Evolutionary conservation across 768 basidiomycete genomes (phyloP).

Genomic region (Leccinum obscurum): DNA sequence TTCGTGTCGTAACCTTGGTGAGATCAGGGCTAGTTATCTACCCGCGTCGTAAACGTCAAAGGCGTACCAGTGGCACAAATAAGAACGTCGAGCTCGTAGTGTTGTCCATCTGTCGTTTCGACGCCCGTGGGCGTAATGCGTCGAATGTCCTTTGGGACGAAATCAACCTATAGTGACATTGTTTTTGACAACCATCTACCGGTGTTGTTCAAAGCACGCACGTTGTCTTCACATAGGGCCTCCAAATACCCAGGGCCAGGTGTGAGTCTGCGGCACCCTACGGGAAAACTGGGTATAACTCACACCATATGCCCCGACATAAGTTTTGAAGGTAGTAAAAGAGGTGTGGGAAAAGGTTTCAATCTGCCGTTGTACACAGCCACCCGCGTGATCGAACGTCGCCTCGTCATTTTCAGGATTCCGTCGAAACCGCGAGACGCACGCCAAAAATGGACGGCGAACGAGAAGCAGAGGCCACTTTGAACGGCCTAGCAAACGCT

Average conservation of each 20-base stretch:
- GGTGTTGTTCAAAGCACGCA: not conserved
- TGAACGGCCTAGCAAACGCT: not conserved
- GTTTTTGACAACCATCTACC: not conserved
- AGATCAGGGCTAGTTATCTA: not conserved
- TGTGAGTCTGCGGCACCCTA: conserved; percentile 62
- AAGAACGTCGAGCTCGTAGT: conserved; percentile 57
- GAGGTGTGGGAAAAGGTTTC: conserved; percentile 9
- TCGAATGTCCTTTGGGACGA: conserved; percentile 49
- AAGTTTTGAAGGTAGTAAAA: not conserved
- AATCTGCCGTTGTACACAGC: conserved; percentile 16
- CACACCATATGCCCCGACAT: conserved; percentile 36
- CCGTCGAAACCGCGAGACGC: conserved; percentile 16
- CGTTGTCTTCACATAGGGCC: conserved; percentile 62
- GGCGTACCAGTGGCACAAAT: conserved; percentile 57
- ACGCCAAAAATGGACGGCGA: conserved; percentile 26
- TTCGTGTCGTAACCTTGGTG: conserved; percentile 44
- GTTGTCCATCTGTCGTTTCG: conserved; percentile 54
- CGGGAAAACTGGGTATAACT: conserved; percentile 56
- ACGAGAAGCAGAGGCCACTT: conserved; percentile 7
- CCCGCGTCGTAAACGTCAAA: not conserved
- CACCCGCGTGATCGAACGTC: conserved; percentile 27
- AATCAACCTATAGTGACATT: conserved; percentile 36
- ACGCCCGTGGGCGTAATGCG: conserved; percentile 55
- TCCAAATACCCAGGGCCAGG: conserved; percentile 71
- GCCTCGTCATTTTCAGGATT: conserved; percentile 36